A percentile compares a stretch with the other conserved stretches of the same genome.
phyloP scores from a whole-genome alignment of 2,329 filamentous ascomycete species.

The Neonectria coccinea region DNA sequence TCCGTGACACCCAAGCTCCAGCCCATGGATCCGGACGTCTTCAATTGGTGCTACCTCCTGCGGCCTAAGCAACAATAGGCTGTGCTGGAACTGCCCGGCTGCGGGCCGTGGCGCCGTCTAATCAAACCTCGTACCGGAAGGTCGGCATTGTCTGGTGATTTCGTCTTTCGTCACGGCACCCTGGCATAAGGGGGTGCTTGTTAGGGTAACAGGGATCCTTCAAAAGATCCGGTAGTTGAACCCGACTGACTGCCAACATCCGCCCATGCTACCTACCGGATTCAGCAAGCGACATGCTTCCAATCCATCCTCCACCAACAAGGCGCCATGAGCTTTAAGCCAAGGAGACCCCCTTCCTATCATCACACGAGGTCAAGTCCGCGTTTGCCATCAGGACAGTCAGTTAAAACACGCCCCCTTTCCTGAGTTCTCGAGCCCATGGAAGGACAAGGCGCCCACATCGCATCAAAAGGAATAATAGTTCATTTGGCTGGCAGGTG shows the following conservation, averaged over 20 bases:
- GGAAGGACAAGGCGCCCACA: neutral
- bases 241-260: neutral
- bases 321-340: neutral
- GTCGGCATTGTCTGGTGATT: neutral
- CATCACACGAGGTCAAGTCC: neutral
- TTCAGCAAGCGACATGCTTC: slow-evolving; percentile 6
- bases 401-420: neutral
- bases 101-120: slow-evolving; percentile 9
- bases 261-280: neutral
- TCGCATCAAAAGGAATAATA: slow-evolving; percentile 6
- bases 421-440: neutral
- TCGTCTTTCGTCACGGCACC: neutral
- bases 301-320: neutral
- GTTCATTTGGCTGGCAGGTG: slow-evolving; percentile 1
- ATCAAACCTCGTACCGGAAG: neutral
- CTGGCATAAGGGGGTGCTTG: slow-evolving; percentile 1
- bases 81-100: slow-evolving; percentile 17
- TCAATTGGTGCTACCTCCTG: slow-evolving; percentile 59
- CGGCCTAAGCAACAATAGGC: slow-evolving; percentile 44
- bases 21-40: slow-evolving; percentile 60
- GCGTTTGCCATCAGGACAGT: neutral
- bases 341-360: neutral
- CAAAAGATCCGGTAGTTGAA: slow-evolving; percentile 14
- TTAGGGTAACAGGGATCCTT: slow-evolving; percentile 12
- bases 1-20: slow-evolving; percentile 56